Evolutionary conservation across 352 stramenopile species (phyloP), one percentile per base, ranked within the genome.

Genomic region (Phytophthora pluvialis): DNA sequence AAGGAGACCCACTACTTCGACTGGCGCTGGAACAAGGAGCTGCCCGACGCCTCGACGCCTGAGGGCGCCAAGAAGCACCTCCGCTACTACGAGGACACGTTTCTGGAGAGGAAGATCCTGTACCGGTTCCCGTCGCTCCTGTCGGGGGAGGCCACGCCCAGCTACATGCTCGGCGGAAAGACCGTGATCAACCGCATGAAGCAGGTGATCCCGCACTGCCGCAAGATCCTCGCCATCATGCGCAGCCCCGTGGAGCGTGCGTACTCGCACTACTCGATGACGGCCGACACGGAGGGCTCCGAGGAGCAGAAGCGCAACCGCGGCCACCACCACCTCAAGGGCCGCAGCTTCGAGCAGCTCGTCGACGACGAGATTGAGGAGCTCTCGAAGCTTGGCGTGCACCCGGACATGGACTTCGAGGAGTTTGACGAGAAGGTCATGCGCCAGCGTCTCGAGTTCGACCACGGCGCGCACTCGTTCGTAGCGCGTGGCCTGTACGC

Each of bases 1-100:
- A 94, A 94, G 58, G 97, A 99, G 84, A 99, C 97, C 12, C 97
- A 99, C 77, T 99, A 98, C 70, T 97, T 99, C 25, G 97, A 99
- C 76, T 99, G 97, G 97, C 85, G 97, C 38, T 99, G 97, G 95
- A 94, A 98, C 67, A 73, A 76, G 25, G 75, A 81, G 56, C 73
- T 96, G 8, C 70, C 81, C 1, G 65, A 73, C 28, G 69, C 78
- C 35, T 76, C 78, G 5, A 85, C 83, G 12, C 66, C 73, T 4
- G 81, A 94, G 25, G 86, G 86, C 33, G 72, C 70, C 7, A 51
- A 77, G 29, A 66, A 83, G 43, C 89, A 95, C 77, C 58, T 81
- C 29, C 67, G 70, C 4, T 91, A 79, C 62, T 97, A 97, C 70
- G 67, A 75, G 29, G 62, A 89, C 56, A 94, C 88, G 11, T 98